A percentile compares a stretch with the other conserved stretches of the same genome.
These are phyloP conservation scores for Hypoxylon sp. DNA, from an alignment of 2,329 filamentous ascomycete genomes.

Conservation along the genomic window DNA sequence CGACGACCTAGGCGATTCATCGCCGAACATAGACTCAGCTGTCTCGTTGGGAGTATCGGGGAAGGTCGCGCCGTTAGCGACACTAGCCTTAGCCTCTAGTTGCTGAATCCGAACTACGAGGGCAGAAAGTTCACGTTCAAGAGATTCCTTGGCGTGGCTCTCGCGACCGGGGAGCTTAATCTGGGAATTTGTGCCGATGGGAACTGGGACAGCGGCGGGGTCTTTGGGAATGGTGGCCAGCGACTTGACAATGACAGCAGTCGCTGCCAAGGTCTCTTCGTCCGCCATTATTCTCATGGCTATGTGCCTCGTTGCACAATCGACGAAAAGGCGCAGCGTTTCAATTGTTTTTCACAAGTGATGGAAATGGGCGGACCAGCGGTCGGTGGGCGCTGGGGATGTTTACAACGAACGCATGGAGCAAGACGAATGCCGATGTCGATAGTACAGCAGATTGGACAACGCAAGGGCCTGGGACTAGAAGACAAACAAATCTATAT, in stretches of 20 bases:
- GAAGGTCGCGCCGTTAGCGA: slow-evolving; percentile 67
- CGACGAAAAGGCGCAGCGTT: slow-evolving; percentile 14
- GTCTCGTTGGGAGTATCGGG: slow-evolving; percentile 87
- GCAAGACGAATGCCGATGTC: slow-evolving; percentile 29
- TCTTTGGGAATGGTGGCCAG: slow-evolving; percentile 61
- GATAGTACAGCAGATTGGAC: slow-evolving; percentile 26
- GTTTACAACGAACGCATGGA: slow-evolving; percentile 47
- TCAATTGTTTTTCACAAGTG: slow-evolving; percentile 19
- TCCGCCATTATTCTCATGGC: slow-evolving; percentile 60
- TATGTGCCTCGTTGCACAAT: slow-evolving; percentile 23
- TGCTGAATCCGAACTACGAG: slow-evolving; percentile 82
- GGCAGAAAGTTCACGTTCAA: slow-evolving; percentile 86
- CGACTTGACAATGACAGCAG: slow-evolving; percentile 65
- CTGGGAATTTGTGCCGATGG: slow-evolving; percentile 59
- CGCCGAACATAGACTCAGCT: slow-evolving; percentile 71
- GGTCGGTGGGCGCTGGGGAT: slow-evolving; percentile 42
- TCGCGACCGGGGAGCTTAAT: slow-evolving; percentile 82
- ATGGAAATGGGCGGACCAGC: slow-evolving; percentile 37
- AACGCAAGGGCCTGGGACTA: slow-evolving; percentile 8
- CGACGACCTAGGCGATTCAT: slow-evolving; percentile 59
- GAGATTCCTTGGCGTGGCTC: slow-evolving; percentile 77
- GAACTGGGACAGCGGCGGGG: slow-evolving; percentile 53
- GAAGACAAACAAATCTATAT: slow-evolving; percentile 33
- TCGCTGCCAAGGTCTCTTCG: slow-evolving; percentile 66
- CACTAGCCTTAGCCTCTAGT: slow-evolving; percentile 81